Conservation (phyloP, 2,329 filamentous ascomycete species). For the Epichloe uncinata region DNA sequence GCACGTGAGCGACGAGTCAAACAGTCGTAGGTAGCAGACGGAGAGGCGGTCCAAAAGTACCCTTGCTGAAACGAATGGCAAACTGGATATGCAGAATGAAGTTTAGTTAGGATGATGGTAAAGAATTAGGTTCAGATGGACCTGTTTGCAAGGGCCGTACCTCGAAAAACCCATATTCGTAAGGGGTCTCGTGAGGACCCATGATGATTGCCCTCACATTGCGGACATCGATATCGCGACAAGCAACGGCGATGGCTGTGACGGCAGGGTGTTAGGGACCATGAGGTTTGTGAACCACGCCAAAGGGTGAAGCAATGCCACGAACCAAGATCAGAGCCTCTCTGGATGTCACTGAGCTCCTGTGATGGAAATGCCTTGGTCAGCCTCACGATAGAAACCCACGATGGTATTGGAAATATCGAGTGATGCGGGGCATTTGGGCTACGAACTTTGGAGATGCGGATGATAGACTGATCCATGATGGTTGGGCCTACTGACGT, state of each 20-base stretch:
- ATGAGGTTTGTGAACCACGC: not conserved
- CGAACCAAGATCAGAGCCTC: slow-evolving; percentile 71
- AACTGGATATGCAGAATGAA: slow-evolving; percentile 39
- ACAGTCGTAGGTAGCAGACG: not conserved
- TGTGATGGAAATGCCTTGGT: slow-evolving; percentile 21
- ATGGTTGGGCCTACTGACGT: slow-evolving; percentile 7
- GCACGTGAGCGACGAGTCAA: not conserved
- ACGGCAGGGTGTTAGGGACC: not conserved
- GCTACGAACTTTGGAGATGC: slow-evolving; percentile 62
- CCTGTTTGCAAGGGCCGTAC: slow-evolving; percentile 31
- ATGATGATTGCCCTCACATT: slow-evolving; percentile 80
- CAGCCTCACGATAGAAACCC: slow-evolving; percentile 4
- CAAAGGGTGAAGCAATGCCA: slow-evolving; percentile 9
- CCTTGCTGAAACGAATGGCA: slow-evolving; percentile 59
- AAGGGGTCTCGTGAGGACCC: slow-evolving; percentile 85
- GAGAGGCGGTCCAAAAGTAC: slow-evolving; percentile 25
- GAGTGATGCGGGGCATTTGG: slow-evolving; percentile 8
- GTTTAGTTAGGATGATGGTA: not conserved
- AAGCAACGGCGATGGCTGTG: slow-evolving; percentile 72
- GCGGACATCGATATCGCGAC: slow-evolving; percentile 76
- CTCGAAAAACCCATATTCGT: slow-evolving; percentile 96
- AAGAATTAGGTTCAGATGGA: not conserved
- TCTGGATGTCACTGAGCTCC: slow-evolving; percentile 80
- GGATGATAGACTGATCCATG: slow-evolving; percentile 70
- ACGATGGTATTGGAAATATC: slow-evolving; percentile 7